Evolutionary conservation across 371 early-diverging fungal genomes (phyloP).

Genomic region (Mortierella sp.): DNA sequence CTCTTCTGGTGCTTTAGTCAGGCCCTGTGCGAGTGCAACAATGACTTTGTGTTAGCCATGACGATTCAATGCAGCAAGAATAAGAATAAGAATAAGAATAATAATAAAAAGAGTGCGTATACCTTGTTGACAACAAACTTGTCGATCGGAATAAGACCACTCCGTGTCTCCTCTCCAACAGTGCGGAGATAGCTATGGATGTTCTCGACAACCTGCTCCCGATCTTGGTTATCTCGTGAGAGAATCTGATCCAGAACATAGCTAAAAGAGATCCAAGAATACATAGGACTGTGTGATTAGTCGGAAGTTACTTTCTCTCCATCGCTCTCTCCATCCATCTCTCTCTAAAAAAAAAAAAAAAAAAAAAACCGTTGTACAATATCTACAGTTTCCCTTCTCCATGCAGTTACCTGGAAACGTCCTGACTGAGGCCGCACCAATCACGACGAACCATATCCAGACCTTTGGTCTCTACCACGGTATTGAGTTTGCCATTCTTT

Average conservation of each 20-base stretch:
- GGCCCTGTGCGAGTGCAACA: slow-evolving; percentile 56
- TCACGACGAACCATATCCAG: slow-evolving; percentile 98
- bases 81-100: neutral
- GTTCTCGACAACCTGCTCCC: slow-evolving; percentile 79
- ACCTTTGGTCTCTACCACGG: slow-evolving; percentile 94
- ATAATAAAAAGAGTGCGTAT: slow-evolving; percentile 1
- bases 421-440: slow-evolving; percentile 96
- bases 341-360: slow-evolving; percentile 1
- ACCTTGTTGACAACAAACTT: slow-evolving; percentile 96
- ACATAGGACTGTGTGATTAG: slow-evolving; percentile 1
- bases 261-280: slow-evolving; percentile 36
- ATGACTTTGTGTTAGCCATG: neutral
- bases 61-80: neutral
- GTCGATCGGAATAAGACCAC: slow-evolving; percentile 77
- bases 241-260: slow-evolving; percentile 85
- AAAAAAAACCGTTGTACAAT: slow-evolving; percentile 1
- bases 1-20: slow-evolving; percentile 93
- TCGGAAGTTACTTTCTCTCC: too few species aligned
- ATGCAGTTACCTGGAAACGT: slow-evolving; percentile 77
- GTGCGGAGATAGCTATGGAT: slow-evolving; percentile 81
- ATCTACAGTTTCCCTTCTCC: too few species aligned
- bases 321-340: too few species aligned
- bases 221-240: slow-evolving; percentile 64
- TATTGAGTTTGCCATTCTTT: slow-evolving; percentile 68
- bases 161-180: slow-evolving; percentile 80